These are phyloP conservation scores for Geotrichum siamense DNA, from an alignment of 1,139 yeast species.

Conservation along the genomic window DNA sequence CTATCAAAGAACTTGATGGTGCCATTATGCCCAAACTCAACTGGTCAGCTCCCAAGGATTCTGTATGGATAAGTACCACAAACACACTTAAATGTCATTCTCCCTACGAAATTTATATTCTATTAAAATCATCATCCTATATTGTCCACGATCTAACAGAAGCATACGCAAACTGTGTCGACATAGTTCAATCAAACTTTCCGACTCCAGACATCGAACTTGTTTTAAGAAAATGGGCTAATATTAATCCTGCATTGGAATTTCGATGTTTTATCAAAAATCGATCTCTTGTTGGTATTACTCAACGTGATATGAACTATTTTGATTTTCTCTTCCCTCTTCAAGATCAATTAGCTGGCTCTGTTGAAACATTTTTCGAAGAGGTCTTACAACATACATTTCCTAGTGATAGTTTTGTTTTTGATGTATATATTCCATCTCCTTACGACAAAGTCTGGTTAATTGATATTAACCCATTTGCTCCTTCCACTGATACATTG, in stretches of 20 bases:
- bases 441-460: conserved; percentile 60
- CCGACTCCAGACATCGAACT: conserved; percentile 44
- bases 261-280: conserved; percentile 75
- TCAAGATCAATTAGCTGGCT: conserved; percentile 41
- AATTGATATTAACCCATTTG: conserved; percentile 81
- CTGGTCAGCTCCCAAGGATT: conserved; percentile 96
- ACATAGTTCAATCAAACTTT: conserved; percentile 11
- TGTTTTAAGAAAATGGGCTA: conserved; percentile 73
- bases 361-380: conserved; percentile 52
- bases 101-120: conserved; percentile 66
- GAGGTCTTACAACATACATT: conserved; percentile 44
- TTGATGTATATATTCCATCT: conserved; percentile 77
- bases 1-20: conserved; percentile 43
- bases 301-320: conserved; percentile 81
- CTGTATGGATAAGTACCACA: conserved; percentile 82
- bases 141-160: conserved; percentile 74
- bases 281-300: conserved; percentile 56
- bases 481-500: conserved; percentile 66
- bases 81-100: conserved; percentile 64
- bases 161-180: conserved; percentile 46
- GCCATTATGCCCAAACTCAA: conserved; percentile 80
- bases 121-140: conserved; percentile 82
- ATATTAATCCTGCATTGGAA: conserved; percentile 80
- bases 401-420: conserved; percentile 51
- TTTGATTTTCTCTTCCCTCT: conserved; percentile 58